Evolutionary conservation across 441 rosid genomes (phyloP), one percentile per base, ranked within the genome.

Genomic region (Raphanus hybrid): DNA sequence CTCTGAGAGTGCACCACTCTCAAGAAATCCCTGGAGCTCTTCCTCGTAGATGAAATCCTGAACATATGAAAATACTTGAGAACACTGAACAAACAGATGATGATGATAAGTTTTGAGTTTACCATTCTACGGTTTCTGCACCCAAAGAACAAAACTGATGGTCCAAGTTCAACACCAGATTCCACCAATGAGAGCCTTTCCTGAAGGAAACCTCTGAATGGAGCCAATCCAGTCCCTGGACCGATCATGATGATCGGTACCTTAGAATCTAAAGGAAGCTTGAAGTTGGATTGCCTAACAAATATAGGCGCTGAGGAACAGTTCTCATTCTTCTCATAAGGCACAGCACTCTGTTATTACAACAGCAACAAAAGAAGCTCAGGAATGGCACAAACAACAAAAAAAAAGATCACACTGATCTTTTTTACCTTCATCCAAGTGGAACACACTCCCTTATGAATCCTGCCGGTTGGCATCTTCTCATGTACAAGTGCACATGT

Each of bases 221-320:
- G 99, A 84, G 99, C 98, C 77, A 92, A 84, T 48, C 99, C 99
- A 75, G 98, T 93, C 66, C 98, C 98, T 52, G 99, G 98, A 75
- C 99, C 99, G 77, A 96, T 88, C 98, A 96, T 93, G 60, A 96
- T 91, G 77, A 96, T 81, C 23, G 98, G 97, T 35, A 93, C 91
- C 80, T 85, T 89, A 77, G 86, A 37, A 79, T 91, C 94, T 8
- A 82, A 67, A 61, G 98, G 97, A 81, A 96, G 97, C 83, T 85
- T 96, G 83, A 96, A 96, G 86, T 90, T 92, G 23, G 98, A 96
- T 78, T 93, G 98, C 81, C 98, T 83, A 20, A 92, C 91, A 82
- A 87, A 93, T 82, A 93, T 85, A 2, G 97, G 93, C 11, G 96
- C 94, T 83, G 91, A 91, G 81, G 88, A 87, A 86, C 96, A 92